Base-by-base conservation (phyloP, 768 basidiomycete genomes). In the Naematelia encephala region DNA sequence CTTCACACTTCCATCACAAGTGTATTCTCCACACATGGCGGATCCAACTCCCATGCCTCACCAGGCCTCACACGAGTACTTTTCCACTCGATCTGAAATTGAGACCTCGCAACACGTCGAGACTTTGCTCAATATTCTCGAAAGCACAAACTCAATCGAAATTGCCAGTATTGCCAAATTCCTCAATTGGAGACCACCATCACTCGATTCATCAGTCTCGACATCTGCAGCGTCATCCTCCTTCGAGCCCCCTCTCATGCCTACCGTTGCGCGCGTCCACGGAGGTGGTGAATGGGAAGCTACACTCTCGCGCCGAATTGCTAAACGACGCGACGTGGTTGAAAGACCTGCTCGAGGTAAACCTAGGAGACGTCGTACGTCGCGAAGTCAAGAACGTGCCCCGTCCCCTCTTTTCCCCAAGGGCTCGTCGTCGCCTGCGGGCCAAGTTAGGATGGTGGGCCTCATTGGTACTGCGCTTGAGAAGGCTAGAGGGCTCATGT, bases 221-320 rank as follows among this genome's bases (percentile, higher is more conserved):
- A 45, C 54, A n/a, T 54, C 58, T 12, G 34, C 57, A 19, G 56
- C 52, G 5, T 59, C 61, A 4, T 54, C 56, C 13, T 34, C 39
- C 2, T 28, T 26, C 4, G 55, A 57, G 16, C 42, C n/a, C 5
- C 14, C 50, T 22, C 59, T 52, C 1, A 67, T 68, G 64, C 71
- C 71, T 5, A 73, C 71, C 10, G 64, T 73, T 2, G 71, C 67
- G 0, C 22, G 67, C 22, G 66, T 67, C 2, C 54, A 63, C 16
- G 71, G 67, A 2, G 67, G 69, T n/a, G 72, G 69, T 13, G 72
- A 73, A 48, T 73, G 72, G 72, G 72, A 73, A 62, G 72, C 72
- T 0, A 63, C 55, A 5, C 54, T 73, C 3, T 63, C 61, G 11
- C 49, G 72, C 21, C 59, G 72, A 16, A 44, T 73, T 4, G 72